Conservation (phyloP, 75 land plant genomes). For the Pinus taeda region DNA sequence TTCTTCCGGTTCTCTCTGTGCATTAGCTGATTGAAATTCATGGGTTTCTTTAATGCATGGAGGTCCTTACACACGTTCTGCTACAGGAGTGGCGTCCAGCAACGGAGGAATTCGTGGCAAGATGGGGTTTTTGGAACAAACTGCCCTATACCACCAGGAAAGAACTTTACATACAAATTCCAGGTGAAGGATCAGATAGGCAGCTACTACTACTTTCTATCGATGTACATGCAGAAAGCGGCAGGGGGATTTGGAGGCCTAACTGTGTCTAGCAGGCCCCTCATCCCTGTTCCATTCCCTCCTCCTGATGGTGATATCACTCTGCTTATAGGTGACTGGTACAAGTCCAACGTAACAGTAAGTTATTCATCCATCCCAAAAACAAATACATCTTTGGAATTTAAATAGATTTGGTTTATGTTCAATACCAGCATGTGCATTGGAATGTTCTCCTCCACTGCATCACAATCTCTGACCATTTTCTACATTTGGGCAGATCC, state of each 20-base stretch:
- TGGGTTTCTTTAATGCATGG: no score
- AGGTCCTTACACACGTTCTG: background rate
- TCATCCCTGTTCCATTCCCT: slow-evolving; percentile 77
- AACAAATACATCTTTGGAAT: background rate
- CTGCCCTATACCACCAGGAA: slow-evolving; percentile 79
- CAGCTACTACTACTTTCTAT: slow-evolving; percentile 80
- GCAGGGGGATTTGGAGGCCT: slow-evolving; percentile 87
- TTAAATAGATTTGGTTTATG: background rate
- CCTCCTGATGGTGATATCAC: slow-evolving; percentile 67
- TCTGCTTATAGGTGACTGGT: slow-evolving; percentile 89
- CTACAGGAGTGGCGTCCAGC: slow-evolving; percentile 83
- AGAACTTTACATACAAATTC: slow-evolving; percentile 73
- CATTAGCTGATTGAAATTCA: no score
- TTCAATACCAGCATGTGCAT: background rate
- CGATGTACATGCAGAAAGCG: slow-evolving; percentile 65
- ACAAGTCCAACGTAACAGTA: slow-evolving; percentile 59
- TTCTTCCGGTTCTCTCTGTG: background rate
- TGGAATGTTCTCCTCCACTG: background rate
- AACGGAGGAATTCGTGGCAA: slow-evolving; percentile 90
- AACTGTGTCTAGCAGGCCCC: slow-evolving; percentile 48
- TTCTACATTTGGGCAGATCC: slow-evolving; percentile 14
- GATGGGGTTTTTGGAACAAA: slow-evolving; percentile 93
- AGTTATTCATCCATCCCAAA: background rate
- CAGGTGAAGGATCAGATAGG: slow-evolving; percentile 94
- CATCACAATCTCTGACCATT: background rate